Base-by-base conservation (phyloP, 768 basidiomycete species). In the Strobilomyces dryophilus region DNA sequence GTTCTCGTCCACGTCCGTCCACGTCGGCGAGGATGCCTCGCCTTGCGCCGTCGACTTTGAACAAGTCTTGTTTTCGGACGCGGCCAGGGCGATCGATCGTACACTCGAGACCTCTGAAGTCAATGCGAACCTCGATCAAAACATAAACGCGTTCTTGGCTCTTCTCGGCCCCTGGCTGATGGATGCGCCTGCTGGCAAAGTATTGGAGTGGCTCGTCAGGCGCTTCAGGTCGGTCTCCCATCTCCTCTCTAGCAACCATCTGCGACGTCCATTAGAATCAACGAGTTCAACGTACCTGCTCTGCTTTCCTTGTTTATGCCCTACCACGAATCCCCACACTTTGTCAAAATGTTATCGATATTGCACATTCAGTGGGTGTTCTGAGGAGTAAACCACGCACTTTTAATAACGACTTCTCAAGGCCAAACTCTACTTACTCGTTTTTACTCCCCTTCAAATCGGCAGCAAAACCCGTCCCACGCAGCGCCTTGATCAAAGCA, bases 291-390 rank as follows among this genome's bases (percentile, higher is more conserved):
- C 62, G 78, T 95, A 49, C 80, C 87, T 49, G 78, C 80, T 21
- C 65, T 94, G 26, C 76, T 98, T 7, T 72, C 84, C 8, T 74
- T 93, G 21, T 98, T 98, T 71, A 73, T 98, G 29, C 97, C 97
- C 0, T 98, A 95, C 66, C 93, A 98, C 63, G 92, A 95, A 60
- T 89, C 95, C 5, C 85, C 90, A 0, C 93, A 98, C 66, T 98
- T 98, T 69, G 80, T 87, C 9, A 95, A 97, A 61, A 91, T 98
- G 79, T 76, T 97, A 24, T 83, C 89, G 2, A 92, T 99, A 61
- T 73, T 98, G 49, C 81, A 86, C 61, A 79, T 92, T 52, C 76
- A 79, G 89, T 90, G 58, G 24, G 82, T 73, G 3, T 10, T 37
- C 26, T 14, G 51, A 14, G 3, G 8, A 3, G 3, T 7, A 32